phyloP scores from a whole-genome alignment of 2,329 filamentous ascomycete genomes.

The Magnaporthiopsis rhizophila region DNA sequence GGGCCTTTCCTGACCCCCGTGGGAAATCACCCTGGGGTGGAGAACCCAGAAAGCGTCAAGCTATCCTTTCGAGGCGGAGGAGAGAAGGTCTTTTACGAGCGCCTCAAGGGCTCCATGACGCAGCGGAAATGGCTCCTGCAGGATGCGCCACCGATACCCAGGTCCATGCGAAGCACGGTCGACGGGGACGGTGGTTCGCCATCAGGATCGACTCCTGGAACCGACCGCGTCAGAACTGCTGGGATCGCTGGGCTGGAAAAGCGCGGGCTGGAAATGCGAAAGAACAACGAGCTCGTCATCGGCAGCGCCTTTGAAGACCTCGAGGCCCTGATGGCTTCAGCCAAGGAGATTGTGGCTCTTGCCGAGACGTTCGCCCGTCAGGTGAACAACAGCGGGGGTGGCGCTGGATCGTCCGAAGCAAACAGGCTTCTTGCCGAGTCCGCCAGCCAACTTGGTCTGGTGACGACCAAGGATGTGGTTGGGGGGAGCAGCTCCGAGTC shows the following conservation, averaged over 20 bases:
- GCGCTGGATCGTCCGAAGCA: conserved; percentile 57
- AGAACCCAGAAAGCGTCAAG: conserved; percentile 71
- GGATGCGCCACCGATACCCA: conserved; percentile 80
- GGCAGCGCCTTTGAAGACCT: conserved; percentile 93
- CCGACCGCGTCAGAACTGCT: conserved; percentile 50
- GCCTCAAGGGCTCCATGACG: conserved; percentile 77
- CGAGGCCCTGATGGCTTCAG: conserved; percentile 93
- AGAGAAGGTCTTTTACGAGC: conserved; percentile 82
- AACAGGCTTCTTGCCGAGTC: conserved; percentile 72
- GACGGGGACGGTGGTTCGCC: conserved; percentile 23
- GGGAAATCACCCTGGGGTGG: conserved; percentile 27
- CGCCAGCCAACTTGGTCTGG: conserved; percentile 72
- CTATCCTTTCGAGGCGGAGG: conserved; percentile 86
- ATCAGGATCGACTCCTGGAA: neutral
- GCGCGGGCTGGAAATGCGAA: conserved; percentile 72
- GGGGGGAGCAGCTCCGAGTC: conserved; percentile 61
- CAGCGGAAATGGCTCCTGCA: conserved; percentile 95
- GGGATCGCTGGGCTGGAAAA: conserved; percentile 91
- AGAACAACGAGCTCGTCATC: conserved; percentile 89
- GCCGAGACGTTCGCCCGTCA: conserved; percentile 80
- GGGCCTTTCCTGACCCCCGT: conserved; percentile 54
- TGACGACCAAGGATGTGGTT: conserved; percentile 94
- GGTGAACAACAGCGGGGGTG: conserved; percentile 48
- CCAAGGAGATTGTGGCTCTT: conserved; percentile 89
- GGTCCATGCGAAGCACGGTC: conserved; percentile 34